A percentile compares a stretch with the other conserved stretches of the same genome.
Conservation (phyloP, 1,139 yeast species). For the Suhomyces bokatorum region DNA sequence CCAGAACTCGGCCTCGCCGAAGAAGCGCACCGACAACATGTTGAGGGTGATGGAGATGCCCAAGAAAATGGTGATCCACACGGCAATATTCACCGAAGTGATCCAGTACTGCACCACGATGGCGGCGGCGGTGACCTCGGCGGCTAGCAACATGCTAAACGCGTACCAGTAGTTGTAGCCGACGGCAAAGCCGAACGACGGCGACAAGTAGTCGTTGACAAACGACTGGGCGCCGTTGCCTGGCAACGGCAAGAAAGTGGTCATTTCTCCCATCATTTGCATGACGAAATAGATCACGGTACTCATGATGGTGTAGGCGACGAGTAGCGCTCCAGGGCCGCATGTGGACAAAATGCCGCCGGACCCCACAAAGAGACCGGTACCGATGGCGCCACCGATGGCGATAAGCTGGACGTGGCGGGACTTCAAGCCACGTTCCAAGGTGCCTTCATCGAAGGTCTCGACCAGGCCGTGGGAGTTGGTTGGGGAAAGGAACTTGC, state of each 20-base stretch:
- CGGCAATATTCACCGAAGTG: conserved; percentile 47
- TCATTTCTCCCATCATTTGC: conserved; percentile 64
- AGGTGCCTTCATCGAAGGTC: conserved; percentile 20
- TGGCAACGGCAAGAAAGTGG: conserved; percentile 54
- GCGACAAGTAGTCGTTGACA: conserved; percentile 37
- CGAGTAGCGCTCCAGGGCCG: conserved; percentile 54
- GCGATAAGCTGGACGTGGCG: conserved; percentile 43
- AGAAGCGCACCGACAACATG: conserved; percentile 48
- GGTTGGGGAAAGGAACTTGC: conserved; percentile 27
- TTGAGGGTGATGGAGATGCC: conserved; percentile 40
- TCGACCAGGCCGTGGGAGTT: conserved; percentile 22
- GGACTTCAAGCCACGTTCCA: conserved; percentile 39
- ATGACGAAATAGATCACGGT: conserved; percentile 54
- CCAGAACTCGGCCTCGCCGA: conserved; percentile 70
- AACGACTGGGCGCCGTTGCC: conserved; percentile 46
- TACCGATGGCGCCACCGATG: conserved; percentile 44
- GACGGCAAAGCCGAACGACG: conserved; percentile 46
- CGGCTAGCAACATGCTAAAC: conserved; percentile 48
- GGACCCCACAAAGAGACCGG: conserved; percentile 48
- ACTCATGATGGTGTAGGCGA: conserved; percentile 51
- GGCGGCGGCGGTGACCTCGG: conserved; percentile 56
- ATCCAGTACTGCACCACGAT: conserved; percentile 59
- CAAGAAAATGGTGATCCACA: conserved; percentile 55
- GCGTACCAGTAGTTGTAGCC: conserved; percentile 54
- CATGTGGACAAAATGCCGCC: conserved; percentile 46